These are phyloP conservation scores for Mrakia gelida DNA, from an alignment of 768 basidiomycete genomes.

Conservation along the genomic window DNA sequence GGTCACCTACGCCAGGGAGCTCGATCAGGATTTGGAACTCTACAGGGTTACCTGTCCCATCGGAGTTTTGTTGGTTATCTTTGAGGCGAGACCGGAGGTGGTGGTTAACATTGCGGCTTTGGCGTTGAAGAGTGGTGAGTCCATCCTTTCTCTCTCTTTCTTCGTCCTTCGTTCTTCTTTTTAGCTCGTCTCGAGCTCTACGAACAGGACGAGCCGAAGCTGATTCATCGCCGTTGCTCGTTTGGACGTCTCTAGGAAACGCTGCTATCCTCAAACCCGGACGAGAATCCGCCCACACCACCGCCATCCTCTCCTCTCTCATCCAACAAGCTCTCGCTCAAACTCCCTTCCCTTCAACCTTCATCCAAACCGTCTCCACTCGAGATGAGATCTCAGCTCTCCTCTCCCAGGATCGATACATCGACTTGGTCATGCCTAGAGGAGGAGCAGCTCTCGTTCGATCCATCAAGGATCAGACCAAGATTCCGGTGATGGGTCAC, in stretches of 20 bases:
- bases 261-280: constrained; percentile 96
- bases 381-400: constrained; percentile 84
- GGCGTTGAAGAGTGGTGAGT: constrained; percentile 87
- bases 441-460: constrained; percentile 87
- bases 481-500: constrained; percentile 98
- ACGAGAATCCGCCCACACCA: constrained; percentile 83
- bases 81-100: constrained; percentile 95
- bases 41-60: constrained; percentile 95
- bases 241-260: constrained; percentile 59
- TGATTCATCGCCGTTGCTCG: not conserved
- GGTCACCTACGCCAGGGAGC: constrained; percentile 80
- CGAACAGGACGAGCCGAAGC: too few relatives aligned
- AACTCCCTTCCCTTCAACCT: constrained; percentile 68
- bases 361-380: constrained; percentile 88
- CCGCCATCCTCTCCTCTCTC: constrained; percentile 66
- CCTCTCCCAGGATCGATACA: constrained; percentile 80
- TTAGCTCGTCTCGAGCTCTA: not conserved
- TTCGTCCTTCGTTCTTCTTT: not conserved
- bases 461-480: constrained; percentile 80
- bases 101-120: constrained; percentile 94
- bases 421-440: constrained; percentile 93
- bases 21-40: constrained; percentile 81
- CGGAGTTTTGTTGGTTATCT: constrained; percentile 91
- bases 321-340: constrained; percentile 72
- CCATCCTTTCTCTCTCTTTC: too few relatives aligned